Base-by-base conservation (phyloP, 2,329 filamentous ascomycete species). In the Diaporthe citriasiana region DNA sequence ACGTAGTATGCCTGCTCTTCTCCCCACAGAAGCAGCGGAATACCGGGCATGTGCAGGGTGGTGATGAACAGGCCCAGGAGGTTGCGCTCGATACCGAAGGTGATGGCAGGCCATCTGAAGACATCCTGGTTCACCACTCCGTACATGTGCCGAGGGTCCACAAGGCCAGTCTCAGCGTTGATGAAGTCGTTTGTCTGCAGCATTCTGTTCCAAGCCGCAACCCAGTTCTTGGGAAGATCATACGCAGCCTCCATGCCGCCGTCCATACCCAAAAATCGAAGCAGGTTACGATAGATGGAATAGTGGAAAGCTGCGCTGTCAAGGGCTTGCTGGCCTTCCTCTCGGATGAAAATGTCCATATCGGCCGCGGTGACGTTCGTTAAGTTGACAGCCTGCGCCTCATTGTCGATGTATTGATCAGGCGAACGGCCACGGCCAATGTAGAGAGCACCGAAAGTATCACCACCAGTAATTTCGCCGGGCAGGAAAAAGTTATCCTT, bases 1-100 rank as follows among this genome's bases (percentile, higher is more conserved):
- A 91, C 82, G 77, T 92, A 92, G 75, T 90, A 90, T 0, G 87
- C 88, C 80, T 93, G 91, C 78, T 93, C 91, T 78, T 93, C 91
- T 25, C 91, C 91, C 88, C 89, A 93, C 22, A 91, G 89, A 40
- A 92, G 72, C 6, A 80, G 77, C 4, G 79, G 79, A 5, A 80
- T 79, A 7, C 79, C 79, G 1, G 79, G 79, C 55, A 79, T 72
- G 57, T 78, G 83, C 70, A 92, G 78, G 0, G 89, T 90, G 1
- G 88, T 89, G 65, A 92, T 86, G 77, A 90, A 92, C 33, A 75
- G 30, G 33, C 85, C 90, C 4, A 92, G 80, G 4, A 92, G 81
- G 78, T 90, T 88, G 57, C 88, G 85, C 76, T 91, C 85, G 0
- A 88, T 87, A 6, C 90, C 90, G 71, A 89, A 86, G 45, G 84